Percentiles rank a stretch among this genome's conserved stretches.
Evolutionary conservation across 176 grass and related monocot genomes (phyloP).

Genomic region (bread wheat (Triticum aestivum)): DNA sequence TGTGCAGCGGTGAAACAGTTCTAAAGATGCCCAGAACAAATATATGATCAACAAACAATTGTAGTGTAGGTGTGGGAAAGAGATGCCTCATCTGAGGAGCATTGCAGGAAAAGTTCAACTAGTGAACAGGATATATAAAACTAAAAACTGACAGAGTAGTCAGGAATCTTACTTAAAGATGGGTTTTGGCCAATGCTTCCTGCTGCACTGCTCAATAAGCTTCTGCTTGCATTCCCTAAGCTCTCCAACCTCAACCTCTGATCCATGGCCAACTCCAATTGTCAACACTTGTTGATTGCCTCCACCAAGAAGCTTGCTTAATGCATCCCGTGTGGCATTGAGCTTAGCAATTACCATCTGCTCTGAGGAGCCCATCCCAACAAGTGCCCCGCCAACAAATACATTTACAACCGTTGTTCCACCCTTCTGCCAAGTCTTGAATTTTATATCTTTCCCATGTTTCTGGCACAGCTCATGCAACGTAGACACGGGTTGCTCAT

Average conservation of each 20-base stretch:
- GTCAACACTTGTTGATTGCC: constrained; percentile 5
- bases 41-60: not conserved
- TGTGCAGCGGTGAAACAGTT: not conserved
- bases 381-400: constrained; percentile 47
- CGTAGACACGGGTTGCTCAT: constrained; percentile 73
- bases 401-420: constrained; percentile 52
- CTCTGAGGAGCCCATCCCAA: constrained; percentile 66
- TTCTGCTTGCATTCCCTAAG: constrained; percentile 69
- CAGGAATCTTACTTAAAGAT: constrained; percentile 66
- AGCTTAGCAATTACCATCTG: constrained; percentile 81
- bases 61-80: not conserved
- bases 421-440: constrained; percentile 57
- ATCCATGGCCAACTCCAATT: not conserved
- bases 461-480: constrained; percentile 62
- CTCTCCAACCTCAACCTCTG: constrained; percentile 32
- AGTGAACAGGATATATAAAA: not conserved
- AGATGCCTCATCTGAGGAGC: not conserved
- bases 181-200: constrained; percentile 58
- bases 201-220: constrained; percentile 59
- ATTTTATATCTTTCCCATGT: constrained; percentile 52
- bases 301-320: constrained; percentile 48
- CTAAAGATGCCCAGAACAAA: not conserved
- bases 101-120: not conserved
- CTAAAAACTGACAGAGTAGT: constrained; percentile 5
- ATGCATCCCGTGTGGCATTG: constrained; percentile 73